These are phyloP conservation scores for Adenanthera pavonina DNA, from an alignment of 306 rosid species.

Conservation along the genomic window DNA sequence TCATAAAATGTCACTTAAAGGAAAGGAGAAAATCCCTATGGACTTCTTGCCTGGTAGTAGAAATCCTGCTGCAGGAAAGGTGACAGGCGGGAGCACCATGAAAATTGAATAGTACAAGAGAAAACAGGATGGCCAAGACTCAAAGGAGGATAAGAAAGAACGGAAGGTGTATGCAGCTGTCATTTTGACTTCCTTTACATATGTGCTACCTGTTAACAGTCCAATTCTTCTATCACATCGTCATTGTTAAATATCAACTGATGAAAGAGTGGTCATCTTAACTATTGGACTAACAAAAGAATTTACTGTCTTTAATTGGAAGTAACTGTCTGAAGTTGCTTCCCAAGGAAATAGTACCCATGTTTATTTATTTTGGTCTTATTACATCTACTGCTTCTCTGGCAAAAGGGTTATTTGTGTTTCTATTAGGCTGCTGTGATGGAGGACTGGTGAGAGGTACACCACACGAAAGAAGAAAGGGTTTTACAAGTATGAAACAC, in stretches of 20 bases:
- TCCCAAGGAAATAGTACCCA: not conserved
- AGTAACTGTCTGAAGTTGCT: slow-evolving; percentile 3
- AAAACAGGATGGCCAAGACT: slow-evolving; percentile 76
- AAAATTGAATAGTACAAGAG: slow-evolving; percentile 64
- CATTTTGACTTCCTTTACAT: slow-evolving; percentile 11
- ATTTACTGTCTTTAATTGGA: slow-evolving; percentile 8
- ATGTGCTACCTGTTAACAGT: not conserved
- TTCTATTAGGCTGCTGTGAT: slow-evolving; percentile 74
- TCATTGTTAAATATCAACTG: not conserved
- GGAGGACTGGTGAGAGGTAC: slow-evolving; percentile 81
- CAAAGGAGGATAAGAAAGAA: slow-evolving; percentile 90
- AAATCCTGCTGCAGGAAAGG: slow-evolving; percentile 60
- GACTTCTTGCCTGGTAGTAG: slow-evolving; percentile 70
- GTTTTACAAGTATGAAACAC: slow-evolving; percentile 79
- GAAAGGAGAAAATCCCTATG: slow-evolving; percentile 80
- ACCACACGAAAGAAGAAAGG: slow-evolving; percentile 80
- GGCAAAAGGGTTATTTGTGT: not conserved
- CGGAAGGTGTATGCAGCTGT: slow-evolving; percentile 63
- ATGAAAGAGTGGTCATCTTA: not conserved
- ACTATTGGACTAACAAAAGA: not conserved
- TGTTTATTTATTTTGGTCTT: not conserved
- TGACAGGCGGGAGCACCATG: slow-evolving; percentile 43
- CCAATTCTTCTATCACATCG: slow-evolving; percentile 9
- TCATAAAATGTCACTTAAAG: slow-evolving; percentile 68
- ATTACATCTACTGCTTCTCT: not conserved